These are phyloP conservation scores for Cladosporium colombiae DNA, from an alignment of 2,329 filamentous ascomycete species.

Conservation along the genomic window DNA sequence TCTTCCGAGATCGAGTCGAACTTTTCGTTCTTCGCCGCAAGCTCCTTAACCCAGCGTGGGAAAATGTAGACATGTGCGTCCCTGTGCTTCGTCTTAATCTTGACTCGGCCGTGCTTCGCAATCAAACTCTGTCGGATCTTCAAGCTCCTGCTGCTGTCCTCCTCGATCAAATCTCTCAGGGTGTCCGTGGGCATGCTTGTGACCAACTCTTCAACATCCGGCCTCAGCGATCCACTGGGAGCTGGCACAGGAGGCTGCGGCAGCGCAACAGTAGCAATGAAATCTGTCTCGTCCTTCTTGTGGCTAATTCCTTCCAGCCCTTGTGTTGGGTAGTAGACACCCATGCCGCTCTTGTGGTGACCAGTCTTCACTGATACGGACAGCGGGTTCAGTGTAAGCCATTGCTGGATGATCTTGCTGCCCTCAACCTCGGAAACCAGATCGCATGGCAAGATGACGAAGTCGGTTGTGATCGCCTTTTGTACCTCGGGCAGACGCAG, in stretches of 20 bases:
- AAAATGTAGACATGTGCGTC: constrained; percentile 96
- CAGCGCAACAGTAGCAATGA: constrained; percentile 75
- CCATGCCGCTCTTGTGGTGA: constrained; percentile 74
- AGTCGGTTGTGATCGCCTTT: constrained; percentile 77
- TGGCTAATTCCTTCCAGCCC: constrained; percentile 64
- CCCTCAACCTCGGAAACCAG: constrained; percentile 87
- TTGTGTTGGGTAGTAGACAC: constrained; percentile 90
- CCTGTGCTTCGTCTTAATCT: constrained; percentile 79
- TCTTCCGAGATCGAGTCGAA: constrained; percentile 91
- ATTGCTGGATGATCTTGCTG: constrained; percentile 79
- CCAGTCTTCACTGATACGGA: constrained; percentile 57
- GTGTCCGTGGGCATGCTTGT: constrained; percentile 87
- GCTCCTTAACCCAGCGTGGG: constrained; percentile 85
- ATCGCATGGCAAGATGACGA: constrained; percentile 89
- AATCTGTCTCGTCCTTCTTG: constrained; percentile 92
- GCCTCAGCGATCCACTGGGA: constrained; percentile 65
- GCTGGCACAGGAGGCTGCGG: constrained; percentile 58
- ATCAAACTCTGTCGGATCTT: constrained; percentile 76
- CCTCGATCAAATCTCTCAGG: constrained; percentile 77
- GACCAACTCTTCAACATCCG: constrained; percentile 74
- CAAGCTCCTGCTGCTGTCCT: constrained; percentile 67
- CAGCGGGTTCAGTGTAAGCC: constrained; percentile 71
- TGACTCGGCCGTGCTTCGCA: constrained; percentile 69
- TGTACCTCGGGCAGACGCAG: constrained; percentile 81
- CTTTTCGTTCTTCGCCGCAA: constrained; percentile 74